Base-by-base conservation (phyloP, 768 basidiomycete species). In the Boletus huronensis region DNA sequence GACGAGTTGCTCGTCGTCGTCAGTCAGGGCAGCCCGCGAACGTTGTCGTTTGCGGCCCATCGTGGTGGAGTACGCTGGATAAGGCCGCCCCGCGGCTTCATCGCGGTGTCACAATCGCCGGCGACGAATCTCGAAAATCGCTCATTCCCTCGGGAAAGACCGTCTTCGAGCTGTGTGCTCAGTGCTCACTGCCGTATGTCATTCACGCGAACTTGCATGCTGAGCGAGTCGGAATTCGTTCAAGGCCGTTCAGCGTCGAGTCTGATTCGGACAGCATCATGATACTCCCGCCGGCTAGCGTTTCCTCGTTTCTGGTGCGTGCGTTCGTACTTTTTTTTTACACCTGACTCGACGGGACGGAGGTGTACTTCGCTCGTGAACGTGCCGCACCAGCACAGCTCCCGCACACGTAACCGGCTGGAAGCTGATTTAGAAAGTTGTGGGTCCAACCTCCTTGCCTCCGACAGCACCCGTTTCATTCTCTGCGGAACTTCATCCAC, bases 41-140 rank as follows among this genome's bases (percentile, higher is more conserved):
- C 77, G 77, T 62, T 72, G 78, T 58, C 82, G 75, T 65, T 82
- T 82, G 58, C 78, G 76, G 29, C 64, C 58, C 65, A 66, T 66
- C 29, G 48, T 55, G 34, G 43, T 54, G 47, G 29, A 21, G 71
- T 59, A 11, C 43, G 46, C 54, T 48, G 28, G 28, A 39, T 47
- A 41, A 54, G 52, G 3, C 19, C 34, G 17, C 32, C 39, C 19
- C 53, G 56, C 60, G 60, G 39, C 36, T 26, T 23, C 48, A 4
- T 57, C 51, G 51, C 48, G 41, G 50, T 35, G 50, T 43, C 43
- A 29, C 28, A 14, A 28, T 48, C 55, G 41, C 25, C 48, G 35
- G 29, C 2, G 26, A 28, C 41, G 45, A 46, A 16, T 16, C n/a
- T 21, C 19, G 3, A 31, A 9, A 23, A 13, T 10, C 16, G n/a